phyloP scores from a whole-genome alignment of 768 basidiomycete genomes.

The Austroboletus eburneus region DNA sequence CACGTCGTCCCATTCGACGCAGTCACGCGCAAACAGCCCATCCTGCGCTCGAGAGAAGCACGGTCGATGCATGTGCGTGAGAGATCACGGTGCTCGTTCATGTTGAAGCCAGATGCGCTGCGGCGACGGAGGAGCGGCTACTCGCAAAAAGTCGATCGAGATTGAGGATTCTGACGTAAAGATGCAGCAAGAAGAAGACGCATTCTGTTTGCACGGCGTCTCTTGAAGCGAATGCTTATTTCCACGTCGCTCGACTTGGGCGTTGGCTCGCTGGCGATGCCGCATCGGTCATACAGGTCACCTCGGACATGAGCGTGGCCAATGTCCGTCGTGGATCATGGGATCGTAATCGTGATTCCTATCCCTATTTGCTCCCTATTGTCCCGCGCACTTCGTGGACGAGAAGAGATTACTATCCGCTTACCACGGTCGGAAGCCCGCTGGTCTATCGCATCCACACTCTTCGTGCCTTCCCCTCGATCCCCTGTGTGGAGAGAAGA shows the following conservation, averaged over 20 bases:
- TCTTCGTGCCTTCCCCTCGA: too few relatives aligned
- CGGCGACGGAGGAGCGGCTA: not conserved
- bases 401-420: constrained; percentile 38
- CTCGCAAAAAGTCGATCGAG: too few relatives aligned
- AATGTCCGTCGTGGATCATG: constrained; percentile 2
- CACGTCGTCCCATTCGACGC: too few relatives aligned
- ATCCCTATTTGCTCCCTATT: constrained; percentile 4
- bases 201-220: not conserved
- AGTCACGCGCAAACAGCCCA: too few relatives aligned
- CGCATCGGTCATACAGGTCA: not conserved
- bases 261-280: not conserved
- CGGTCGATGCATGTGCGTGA: too few relatives aligned
- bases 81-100: not conserved
- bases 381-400: constrained; percentile 47
- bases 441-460: too few relatives aligned
- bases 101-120: not conserved
- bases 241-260: not conserved
- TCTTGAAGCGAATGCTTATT: not conserved
- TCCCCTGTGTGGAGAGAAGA: constrained; percentile 9
- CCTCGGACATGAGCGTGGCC: constrained; percentile 9
- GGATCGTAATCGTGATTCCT: not conserved
- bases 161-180: too few relatives aligned
- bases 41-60: too few relatives aligned
- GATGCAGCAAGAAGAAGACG: too few relatives aligned
- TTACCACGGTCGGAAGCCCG: constrained; percentile 13